Evolutionary conservation across 441 rosid species (phyloP).

Genomic region (Gossypium aridum): DNA sequence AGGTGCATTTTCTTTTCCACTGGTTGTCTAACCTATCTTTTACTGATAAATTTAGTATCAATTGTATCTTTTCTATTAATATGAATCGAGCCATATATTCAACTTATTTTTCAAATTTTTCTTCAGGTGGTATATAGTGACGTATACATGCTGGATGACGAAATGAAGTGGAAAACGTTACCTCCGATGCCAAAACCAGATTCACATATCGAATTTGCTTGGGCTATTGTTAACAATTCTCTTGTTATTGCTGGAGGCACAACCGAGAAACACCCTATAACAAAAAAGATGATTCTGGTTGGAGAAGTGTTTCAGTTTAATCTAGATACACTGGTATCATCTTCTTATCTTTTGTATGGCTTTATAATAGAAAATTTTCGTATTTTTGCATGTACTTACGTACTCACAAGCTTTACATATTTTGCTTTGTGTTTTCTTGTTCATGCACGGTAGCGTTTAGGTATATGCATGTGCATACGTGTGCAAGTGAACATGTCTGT

Average conservation of each 20-base stretch:
- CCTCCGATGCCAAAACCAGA: conserved; percentile 89
- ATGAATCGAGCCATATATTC: background rate
- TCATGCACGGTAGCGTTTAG: background rate
- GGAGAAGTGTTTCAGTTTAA: conserved; percentile 85
- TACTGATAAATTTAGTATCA: background rate
- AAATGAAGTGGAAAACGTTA: conserved; percentile 82
- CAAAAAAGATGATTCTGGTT: conserved; percentile 80
- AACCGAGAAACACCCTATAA: conserved; percentile 86
- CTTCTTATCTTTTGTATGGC: background rate
- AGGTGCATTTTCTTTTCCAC: background rate
- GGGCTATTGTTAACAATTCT: conserved; percentile 77
- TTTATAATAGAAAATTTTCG: background rate
- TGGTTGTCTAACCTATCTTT: background rate
- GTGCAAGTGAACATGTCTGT: background rate
- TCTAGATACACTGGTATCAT: conserved; percentile 54
- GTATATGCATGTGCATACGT: background rate
- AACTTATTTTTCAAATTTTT: background rate
- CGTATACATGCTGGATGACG: conserved; percentile 84
- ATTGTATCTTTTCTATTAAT: background rate
- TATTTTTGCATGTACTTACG: background rate
- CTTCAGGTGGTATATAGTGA: conserved; percentile 58
- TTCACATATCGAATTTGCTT: conserved; percentile 93
- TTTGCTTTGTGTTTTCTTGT: background rate
- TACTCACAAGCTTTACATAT: background rate
- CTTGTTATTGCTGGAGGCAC: conserved; percentile 88